Conservation (phyloP, 2,329 filamentous ascomycete genomes). For the Colletotrichum somersetense region DNA sequence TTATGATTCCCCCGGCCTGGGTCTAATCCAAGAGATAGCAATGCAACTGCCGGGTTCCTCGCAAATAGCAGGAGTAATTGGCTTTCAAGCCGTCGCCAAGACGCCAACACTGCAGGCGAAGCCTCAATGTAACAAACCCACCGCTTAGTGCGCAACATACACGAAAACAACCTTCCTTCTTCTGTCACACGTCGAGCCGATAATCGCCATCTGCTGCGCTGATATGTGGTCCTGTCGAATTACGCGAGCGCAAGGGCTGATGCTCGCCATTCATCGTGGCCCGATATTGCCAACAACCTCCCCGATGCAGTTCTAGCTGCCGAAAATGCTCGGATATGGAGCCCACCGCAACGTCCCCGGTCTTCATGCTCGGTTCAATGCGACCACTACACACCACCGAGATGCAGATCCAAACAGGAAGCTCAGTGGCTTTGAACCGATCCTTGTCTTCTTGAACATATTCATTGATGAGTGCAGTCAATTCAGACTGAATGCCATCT, state of each 20-base stretch:
- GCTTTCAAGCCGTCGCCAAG: slow-evolving; percentile 28
- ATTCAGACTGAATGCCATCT: neutral
- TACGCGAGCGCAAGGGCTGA: slow-evolving; percentile 13
- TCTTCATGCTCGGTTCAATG: neutral
- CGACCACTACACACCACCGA: neutral
- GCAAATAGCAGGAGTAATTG: slow-evolving; percentile 5
- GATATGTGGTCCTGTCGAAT: slow-evolving; percentile 11
- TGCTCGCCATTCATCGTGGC: slow-evolving; percentile 23
- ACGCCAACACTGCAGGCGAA: slow-evolving; percentile 28
- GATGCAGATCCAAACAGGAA: slow-evolving; percentile 31
- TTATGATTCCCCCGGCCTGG: neutral
- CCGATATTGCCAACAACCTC: slow-evolving; percentile 17
- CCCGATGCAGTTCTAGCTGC: slow-evolving; percentile 9
- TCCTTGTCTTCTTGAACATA: neutral
- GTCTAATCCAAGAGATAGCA: neutral
- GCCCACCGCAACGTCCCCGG: neutral
- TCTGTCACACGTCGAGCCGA: slow-evolving; percentile 19
- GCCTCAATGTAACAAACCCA: slow-evolving; percentile 25
- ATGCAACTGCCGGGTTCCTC: slow-evolving; percentile 13
- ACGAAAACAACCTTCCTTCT: slow-evolving; percentile 38
- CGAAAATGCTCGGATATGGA: neutral
- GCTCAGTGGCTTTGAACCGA: neutral
- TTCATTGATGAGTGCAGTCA: too few relatives aligned
- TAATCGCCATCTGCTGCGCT: slow-evolving; percentile 2
- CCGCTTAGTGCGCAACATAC: neutral